Evolutionary conservation across 164 flowering plant species (phyloP).

Genomic region (Vitis cinerea): DNA sequence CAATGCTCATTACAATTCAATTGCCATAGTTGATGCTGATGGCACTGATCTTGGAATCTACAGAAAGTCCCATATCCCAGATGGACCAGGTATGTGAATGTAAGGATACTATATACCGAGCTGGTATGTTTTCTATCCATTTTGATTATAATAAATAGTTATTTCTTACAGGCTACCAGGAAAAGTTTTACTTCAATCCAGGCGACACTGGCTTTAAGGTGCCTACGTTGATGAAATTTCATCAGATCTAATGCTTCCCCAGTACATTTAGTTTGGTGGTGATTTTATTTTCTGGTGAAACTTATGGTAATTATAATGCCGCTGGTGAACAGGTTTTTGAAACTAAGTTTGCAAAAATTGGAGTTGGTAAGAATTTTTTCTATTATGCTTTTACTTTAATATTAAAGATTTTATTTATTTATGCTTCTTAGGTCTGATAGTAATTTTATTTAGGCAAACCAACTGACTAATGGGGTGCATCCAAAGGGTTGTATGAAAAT

Average conservation of each 20-base stretch:
- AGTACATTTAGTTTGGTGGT: neutral
- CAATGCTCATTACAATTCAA: conserved; percentile 95
- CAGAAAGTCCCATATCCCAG: conserved; percentile 96
- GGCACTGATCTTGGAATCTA: conserved; percentile 92
- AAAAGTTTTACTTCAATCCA: conserved; percentile 96
- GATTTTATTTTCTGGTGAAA: conserved; percentile 1
- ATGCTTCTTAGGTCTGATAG: no score
- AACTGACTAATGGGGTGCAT: neutral
- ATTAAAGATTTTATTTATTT: no score
- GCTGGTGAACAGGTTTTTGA: conserved; percentile 72
- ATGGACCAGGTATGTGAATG: conserved; percentile 76
- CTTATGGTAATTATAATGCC: conserved; percentile 6
- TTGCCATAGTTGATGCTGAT: conserved; percentile 96
- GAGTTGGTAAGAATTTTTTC: conserved; percentile 69
- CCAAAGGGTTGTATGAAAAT: neutral
- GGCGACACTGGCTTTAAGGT: conserved; percentile 99
- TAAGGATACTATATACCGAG: neutral
- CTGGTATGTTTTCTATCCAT: neutral
- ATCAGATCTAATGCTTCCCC: neutral
- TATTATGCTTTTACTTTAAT: neutral
- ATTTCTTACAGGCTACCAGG: conserved; percentile 78
- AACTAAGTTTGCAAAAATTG: conserved; percentile 90
- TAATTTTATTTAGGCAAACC: neutral
- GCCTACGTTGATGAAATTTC: conserved; percentile 5
- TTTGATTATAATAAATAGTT: conserved; percentile 3